phyloP scores from a whole-genome alignment of 1,139 yeast species.

The Taiozyma onychis region DNA sequence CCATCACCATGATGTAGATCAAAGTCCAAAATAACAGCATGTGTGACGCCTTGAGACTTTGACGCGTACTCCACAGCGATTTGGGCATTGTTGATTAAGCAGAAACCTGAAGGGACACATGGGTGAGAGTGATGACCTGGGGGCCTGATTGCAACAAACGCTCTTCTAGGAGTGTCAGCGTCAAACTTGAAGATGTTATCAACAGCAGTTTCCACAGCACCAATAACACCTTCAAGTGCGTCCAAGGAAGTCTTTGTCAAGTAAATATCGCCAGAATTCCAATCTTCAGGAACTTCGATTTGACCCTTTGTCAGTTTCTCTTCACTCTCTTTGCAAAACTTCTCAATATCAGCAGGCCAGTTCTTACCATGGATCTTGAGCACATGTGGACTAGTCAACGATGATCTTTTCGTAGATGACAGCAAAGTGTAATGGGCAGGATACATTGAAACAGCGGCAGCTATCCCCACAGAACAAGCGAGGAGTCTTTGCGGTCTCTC shows the following conservation, averaged over 20 bases:
- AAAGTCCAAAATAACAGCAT: conserved; percentile 77
- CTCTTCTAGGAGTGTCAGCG: conserved; percentile 42
- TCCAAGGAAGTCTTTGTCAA: conserved; percentile 60
- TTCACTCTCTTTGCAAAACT: conserved; percentile 55
- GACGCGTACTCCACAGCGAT: conserved; percentile 79
- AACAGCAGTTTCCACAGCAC: conserved; percentile 70
- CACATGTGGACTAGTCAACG: conserved; percentile 55
- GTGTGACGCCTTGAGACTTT: conserved; percentile 59
- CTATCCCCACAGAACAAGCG: conserved; percentile 72
- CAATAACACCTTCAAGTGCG: conserved; percentile 77
- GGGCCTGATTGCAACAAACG: conserved; percentile 70
- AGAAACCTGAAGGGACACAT: conserved; percentile 81
- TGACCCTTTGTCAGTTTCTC: conserved; percentile 48
- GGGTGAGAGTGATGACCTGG: conserved; percentile 94
- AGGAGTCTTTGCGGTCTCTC: conserved; percentile 72
- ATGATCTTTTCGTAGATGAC: conserved; percentile 42
- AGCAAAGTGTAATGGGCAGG: conserved; percentile 55
- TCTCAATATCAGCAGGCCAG: conserved; percentile 62
- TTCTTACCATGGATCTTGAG: conserved; percentile 65
- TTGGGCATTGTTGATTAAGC: conserved; percentile 77
- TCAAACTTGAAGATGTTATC: conserved; percentile 44
- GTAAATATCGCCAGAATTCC: conserved; percentile 86
- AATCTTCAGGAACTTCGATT: conserved; percentile 72
- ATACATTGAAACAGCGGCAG: conserved; percentile 68
- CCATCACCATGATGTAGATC: conserved; percentile 95